Evolutionary conservation across 2,329 filamentous ascomycete genomes (phyloP), one percentile per base, ranked within the genome.

Genomic region (Fusarium sp.): DNA sequence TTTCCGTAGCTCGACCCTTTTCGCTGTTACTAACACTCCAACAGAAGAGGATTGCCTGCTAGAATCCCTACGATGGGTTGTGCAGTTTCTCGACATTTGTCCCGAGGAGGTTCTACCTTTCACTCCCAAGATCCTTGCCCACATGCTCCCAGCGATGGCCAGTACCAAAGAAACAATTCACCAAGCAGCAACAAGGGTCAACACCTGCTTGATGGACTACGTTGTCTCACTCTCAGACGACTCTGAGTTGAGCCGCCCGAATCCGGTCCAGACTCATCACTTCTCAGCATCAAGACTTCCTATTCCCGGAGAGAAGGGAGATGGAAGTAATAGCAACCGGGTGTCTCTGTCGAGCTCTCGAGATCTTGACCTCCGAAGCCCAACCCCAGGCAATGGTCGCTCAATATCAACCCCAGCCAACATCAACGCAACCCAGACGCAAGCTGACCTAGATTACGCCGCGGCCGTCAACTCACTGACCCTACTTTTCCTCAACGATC

Each of bases 51-150:
- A 97, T 75, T 94, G 96, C 69, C 87, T 97, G 46, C 85, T 97
- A 38, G 96, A 97, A 58, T 93, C 94, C 3, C 84, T 99, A 27
- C 89, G 93, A 67, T 99, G 96, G 96, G 93, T 99, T 69, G 93
- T 97, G 71, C 92, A 91, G 64, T 97, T 99, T 77, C 91, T 99
- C 72, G 94, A 98, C 69, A 98, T 99, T 49, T 97, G 94, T 73
- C 95, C 96, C 0, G 96, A 97, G 77, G 96, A 99, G 75, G 96
- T 99, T 4, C 85, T 99, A 42, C 92, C 92, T 4, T 98, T 98
- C 78, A 96, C 97, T 0, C 96, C 96, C 20, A 92, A 93, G 72
- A 90, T 99, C 29, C 83, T 99, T 44, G 93, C 93, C 1, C 93
- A 97, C 75, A 91, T 99, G 61, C 86, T 99, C 27, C 96, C 96